Evolutionary conservation across 495 filamentous ascomycete genomes (phyloP), one percentile per base, ranked within the genome.

Genomic region (Penicillium verhagenii): DNA sequence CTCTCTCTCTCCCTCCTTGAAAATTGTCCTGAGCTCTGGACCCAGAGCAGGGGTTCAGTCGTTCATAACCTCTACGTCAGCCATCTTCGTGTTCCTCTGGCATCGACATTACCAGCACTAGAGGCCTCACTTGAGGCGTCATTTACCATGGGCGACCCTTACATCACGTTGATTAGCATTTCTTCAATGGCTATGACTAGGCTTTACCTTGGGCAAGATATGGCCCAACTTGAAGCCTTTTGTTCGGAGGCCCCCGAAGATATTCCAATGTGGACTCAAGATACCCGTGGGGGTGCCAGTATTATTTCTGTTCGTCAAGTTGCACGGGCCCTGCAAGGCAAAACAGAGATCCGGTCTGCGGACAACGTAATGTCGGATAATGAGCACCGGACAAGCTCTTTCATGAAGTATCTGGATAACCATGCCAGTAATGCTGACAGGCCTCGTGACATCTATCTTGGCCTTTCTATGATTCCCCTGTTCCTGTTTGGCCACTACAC

Each of bases 241-340:
- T 87, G 88, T 63, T 76, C 82, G 23, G 87, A 87, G 54, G 81
- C 82, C 18, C 85, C 87, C 6, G 87, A 92, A 53, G 92, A 95
- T 49, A 81, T 92, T 45, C 83, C 81, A 1, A 80, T 82, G 35
- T 96, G 89, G 90, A 65, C 79, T 25, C 72, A 80, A 40, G 90
- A 95, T 67, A 83, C 87, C n/a, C 82, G 90, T 24, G 92, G 91
- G 14, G 91, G 92, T 10, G 83, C 83, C 6, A 77, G 89, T 57
- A 76, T 95, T 10, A 79, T 90, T 52, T 78, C 83, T 19, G 78
- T 89, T 13, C 65, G 73, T 58, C 91, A 96, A 72, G 85, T 86
- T 50, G 82, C 82, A 43, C 81, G 90, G 14, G 89, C 92, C 16
- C 69, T 96, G 25, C 89, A 93, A 72, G 92, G 92, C 33, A 96